phyloP scores from a whole-genome alignment of 176 grass and related monocot species.

The Luzula sylvatica region DNA sequence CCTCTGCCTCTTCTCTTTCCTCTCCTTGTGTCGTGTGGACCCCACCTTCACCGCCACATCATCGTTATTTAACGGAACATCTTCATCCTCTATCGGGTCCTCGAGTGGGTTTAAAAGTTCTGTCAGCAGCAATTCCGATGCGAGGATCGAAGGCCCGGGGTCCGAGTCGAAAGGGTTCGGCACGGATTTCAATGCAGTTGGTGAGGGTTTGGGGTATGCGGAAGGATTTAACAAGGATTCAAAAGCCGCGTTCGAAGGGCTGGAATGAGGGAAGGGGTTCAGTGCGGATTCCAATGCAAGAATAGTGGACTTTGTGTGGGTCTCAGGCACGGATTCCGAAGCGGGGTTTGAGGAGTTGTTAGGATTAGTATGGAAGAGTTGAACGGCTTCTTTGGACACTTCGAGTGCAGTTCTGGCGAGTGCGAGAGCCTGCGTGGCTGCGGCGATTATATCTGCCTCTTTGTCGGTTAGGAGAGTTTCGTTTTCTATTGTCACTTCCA shows the following conservation, averaged over 20 bases:
- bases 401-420: constrained; percentile 77
- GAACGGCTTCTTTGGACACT: constrained; percentile 57
- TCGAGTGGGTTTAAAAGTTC: constrained; percentile 31
- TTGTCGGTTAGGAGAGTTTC: constrained; percentile 44
- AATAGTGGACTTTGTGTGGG: not conserved
- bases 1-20: constrained; percentile 54
- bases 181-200: no score
- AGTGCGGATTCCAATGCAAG: not conserved
- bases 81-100: constrained; percentile 22
- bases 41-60: constrained; percentile 35
- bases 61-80: not conserved
- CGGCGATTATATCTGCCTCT: constrained; percentile 57
- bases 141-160: not conserved
- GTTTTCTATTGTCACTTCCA: constrained; percentile 23
- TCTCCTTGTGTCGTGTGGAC: constrained; percentile 51
- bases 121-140: not conserved
- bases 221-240: no score
- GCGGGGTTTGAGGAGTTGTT: not conserved
- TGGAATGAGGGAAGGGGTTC: no score
- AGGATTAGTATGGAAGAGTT: constrained; percentile 25
- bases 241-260: no score
- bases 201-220: no score
- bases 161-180: no score
- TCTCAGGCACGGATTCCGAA: not conserved
- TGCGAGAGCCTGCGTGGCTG: constrained; percentile 75